Evolutionary conservation across 1,284 basidiomycete genomes (phyloP).

Genomic region (Ganoderma meredithae): DNA sequence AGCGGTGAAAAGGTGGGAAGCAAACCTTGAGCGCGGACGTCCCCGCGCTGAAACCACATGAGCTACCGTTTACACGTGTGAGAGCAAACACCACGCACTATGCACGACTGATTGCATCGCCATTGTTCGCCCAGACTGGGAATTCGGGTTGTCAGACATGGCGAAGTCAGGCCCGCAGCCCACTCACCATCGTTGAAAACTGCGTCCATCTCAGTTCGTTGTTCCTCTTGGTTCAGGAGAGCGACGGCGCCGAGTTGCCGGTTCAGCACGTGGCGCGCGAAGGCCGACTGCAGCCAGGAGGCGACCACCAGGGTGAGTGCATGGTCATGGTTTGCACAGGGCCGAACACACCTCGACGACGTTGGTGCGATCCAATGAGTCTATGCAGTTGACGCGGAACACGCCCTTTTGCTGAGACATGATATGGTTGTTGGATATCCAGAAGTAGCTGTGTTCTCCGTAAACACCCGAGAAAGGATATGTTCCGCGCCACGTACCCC

Average conservation of each 20-base stretch:
- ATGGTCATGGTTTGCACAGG: slow-evolving; percentile 3
- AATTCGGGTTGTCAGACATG: slow-evolving; percentile 40
- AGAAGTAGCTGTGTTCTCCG: slow-evolving; percentile 71
- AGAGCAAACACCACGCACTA: slow-evolving; percentile 65
- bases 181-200: slow-evolving; percentile 85
- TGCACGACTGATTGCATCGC: slow-evolving; percentile 85
- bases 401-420: slow-evolving; percentile 87
- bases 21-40: slow-evolving; percentile 89
- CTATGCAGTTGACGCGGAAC: slow-evolving; percentile 92
- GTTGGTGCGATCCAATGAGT: slow-evolving; percentile 92
- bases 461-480: slow-evolving; percentile 11
- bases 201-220: slow-evolving; percentile 70
- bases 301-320: slow-evolving; percentile 13
- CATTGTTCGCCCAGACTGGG: slow-evolving; percentile 97
- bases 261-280: slow-evolving; percentile 84
- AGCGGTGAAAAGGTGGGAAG: slow-evolving; percentile 15
- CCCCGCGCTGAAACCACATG: slow-evolving; percentile 64
- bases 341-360: slow-evolving; percentile 72
- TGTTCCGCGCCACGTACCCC: slow-evolving; percentile 55
- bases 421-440: slow-evolving; percentile 77
- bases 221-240: slow-evolving; percentile 57
- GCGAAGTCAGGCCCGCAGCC: slow-evolving; percentile 53
- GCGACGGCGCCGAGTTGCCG: slow-evolving; percentile 86
- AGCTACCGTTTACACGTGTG: slow-evolving; percentile 20
- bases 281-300: slow-evolving; percentile 72